A percentile compares a stretch with the other conserved stretches of the same genome.
Conservation (phyloP, 2,329 filamentous ascomycete species). For the Myriangium duriaei region DNA sequence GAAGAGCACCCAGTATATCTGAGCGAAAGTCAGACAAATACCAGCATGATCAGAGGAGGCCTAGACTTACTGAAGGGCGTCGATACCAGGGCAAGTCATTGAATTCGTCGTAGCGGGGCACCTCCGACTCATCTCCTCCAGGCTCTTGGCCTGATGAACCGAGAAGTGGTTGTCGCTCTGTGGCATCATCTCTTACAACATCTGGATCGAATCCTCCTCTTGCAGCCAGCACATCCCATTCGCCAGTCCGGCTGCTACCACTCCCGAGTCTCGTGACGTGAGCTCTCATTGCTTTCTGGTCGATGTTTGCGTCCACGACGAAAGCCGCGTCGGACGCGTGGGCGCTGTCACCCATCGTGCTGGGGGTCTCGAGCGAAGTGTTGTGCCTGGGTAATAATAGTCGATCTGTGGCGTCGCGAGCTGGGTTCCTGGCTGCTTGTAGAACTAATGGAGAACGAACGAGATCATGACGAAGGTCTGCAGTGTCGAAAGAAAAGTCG, state of each 20-base stretch:
- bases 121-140: conserved; percentile 17
- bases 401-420: no score
- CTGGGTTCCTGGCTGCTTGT: no score
- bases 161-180: conserved; percentile 18
- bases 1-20: conserved; percentile 70
- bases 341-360: neutral
- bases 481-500: no score
- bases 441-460: no score
- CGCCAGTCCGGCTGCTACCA: conserved; percentile 6
- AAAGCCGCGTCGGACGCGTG: conserved; percentile 18
- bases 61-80: conserved; percentile 36
- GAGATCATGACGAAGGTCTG: no score
- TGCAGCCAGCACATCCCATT: conserved; percentile 11
- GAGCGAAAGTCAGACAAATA: conserved; percentile 14
- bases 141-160: conserved; percentile 11
- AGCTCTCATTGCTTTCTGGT: conserved; percentile 12
- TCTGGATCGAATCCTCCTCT: conserved; percentile 12
- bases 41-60: conserved; percentile 28
- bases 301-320: conserved; percentile 22
- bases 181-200: conserved; percentile 10
- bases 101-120: conserved; percentile 37
- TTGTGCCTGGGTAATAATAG: no score
- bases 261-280: conserved; percentile 2
- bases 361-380: no score
- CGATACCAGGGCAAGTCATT: conserved; percentile 49